Conservation (phyloP, 2,329 filamentous ascomycete genomes). For the Aspergillus fumigatus region DNA sequence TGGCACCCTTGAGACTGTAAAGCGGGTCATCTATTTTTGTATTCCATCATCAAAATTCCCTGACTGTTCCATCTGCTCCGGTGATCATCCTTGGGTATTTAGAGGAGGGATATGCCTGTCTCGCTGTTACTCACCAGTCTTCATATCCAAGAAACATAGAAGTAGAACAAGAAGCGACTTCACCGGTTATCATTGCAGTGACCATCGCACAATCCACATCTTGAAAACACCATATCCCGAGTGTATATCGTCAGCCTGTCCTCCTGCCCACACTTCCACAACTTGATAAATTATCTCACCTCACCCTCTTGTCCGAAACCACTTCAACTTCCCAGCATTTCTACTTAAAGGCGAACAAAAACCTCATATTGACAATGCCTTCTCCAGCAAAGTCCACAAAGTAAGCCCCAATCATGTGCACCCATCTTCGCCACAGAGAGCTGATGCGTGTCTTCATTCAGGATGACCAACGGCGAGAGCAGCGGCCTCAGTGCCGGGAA, state of each 20-base stretch:
- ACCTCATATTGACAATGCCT: neutral
- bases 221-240: neutral
- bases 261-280: neutral
- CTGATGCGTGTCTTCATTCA: constrained; percentile 6
- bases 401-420: constrained; percentile 4
- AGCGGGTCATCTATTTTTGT: constrained; percentile 2
- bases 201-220: neutral
- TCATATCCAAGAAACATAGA: neutral
- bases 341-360: neutral
- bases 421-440: neutral
- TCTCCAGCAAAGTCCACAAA: constrained; percentile 7
- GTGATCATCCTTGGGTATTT: neutral
- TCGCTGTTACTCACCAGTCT: neutral
- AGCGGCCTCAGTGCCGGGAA: constrained; percentile 23
- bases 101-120: neutral
- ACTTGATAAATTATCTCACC: neutral
- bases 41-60: constrained; percentile 1
- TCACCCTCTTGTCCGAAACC: neutral
- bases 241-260: neutral
- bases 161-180: neutral
- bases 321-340: neutral
- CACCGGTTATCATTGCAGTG: neutral
- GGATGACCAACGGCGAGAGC: constrained; percentile 20
- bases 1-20: neutral
- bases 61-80: neutral